These are phyloP conservation scores for Russula emetica DNA, from an alignment of 768 basidiomycete genomes.

Conservation along the genomic window DNA sequence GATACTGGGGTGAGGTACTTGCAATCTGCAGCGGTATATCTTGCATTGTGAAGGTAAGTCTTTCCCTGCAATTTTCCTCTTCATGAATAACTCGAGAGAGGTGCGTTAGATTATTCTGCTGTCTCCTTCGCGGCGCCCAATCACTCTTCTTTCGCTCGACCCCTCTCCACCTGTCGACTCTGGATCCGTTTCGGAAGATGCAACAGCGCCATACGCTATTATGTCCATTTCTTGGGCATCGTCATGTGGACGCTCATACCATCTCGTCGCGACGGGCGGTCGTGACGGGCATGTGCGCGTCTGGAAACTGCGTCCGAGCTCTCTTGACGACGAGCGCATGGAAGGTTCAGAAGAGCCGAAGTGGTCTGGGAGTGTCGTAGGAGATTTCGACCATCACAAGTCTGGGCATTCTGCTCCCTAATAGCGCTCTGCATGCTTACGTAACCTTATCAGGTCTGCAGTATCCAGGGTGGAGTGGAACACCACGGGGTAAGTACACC, in stretches of 20 bases:
- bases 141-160: conserved; percentile 57
- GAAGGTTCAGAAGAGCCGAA: conserved; percentile 44
- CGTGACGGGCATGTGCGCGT: conserved; percentile 87
- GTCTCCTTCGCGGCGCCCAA: conserved; percentile 61
- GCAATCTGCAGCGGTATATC: conserved; percentile 70
- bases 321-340: conserved; percentile 37
- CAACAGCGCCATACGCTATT: conserved; percentile 54
- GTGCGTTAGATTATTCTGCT: conserved; percentile 67
- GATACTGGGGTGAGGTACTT: conserved; percentile 90
- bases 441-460: conserved; percentile 46
- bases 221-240: conserved; percentile 92
- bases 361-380: conserved; percentile 76
- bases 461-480: conserved; percentile 94
- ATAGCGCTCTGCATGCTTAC: conserved; percentile 1
- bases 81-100: conserved; percentile 7
- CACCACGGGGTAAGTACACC: conserved; percentile 61
- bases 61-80: conserved; percentile 2
- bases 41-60: conserved; percentile 67
- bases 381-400: conserved; percentile 87
- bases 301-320: conserved; percentile 72
- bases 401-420: conserved; percentile 33
- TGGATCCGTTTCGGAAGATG: conserved; percentile 33
- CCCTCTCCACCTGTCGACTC: conserved; percentile 40
- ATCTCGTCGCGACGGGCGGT: conserved; percentile 86
- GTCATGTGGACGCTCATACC: conserved; percentile 88